These are phyloP conservation scores for Fraxinus greggii DNA, from an alignment of 305 asterid genomes.

Conservation along the genomic window DNA sequence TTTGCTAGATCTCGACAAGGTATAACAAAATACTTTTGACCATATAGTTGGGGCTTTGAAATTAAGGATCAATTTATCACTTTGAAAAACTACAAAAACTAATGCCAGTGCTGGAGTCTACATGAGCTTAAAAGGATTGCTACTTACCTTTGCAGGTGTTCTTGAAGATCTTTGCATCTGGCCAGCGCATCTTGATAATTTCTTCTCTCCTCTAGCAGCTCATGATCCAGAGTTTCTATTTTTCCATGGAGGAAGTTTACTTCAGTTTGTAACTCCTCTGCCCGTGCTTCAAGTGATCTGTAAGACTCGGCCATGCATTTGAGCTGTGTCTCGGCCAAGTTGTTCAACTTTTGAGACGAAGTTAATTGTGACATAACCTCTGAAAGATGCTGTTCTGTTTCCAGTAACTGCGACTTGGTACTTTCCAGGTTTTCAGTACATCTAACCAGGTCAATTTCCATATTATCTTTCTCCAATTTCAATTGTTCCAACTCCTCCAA, in stretches of 20 bases:
- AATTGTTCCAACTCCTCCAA: conserved; percentile 82
- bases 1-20: conserved; percentile 8
- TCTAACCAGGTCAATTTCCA: conserved; percentile 59
- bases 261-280: conserved; percentile 72
- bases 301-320: conserved; percentile 98
- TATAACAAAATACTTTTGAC: not conserved
- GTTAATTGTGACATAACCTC: conserved; percentile 74
- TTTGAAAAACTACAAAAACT: not conserved
- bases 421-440: conserved; percentile 57
- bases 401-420: conserved; percentile 62
- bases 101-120: conserved; percentile 2
- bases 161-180: conserved; percentile 77
- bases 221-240: conserved; percentile 55
- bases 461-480: conserved; percentile 68
- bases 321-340: conserved; percentile 94
- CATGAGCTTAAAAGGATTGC: not conserved
- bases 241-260: conserved; percentile 58
- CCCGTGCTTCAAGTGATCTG: conserved; percentile 73
- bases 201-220: conserved; percentile 71
- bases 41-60: not conserved
- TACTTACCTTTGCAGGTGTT: conserved; percentile 63
- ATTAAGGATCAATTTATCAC: not conserved
- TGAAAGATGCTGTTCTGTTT: conserved; percentile 65
- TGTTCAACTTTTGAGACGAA: conserved; percentile 69
- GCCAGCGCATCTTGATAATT: conserved; percentile 52